These are phyloP conservation scores for Gillenia trifoliata DNA, from an alignment of 306 rosid genomes.

Conservation along the genomic window DNA sequence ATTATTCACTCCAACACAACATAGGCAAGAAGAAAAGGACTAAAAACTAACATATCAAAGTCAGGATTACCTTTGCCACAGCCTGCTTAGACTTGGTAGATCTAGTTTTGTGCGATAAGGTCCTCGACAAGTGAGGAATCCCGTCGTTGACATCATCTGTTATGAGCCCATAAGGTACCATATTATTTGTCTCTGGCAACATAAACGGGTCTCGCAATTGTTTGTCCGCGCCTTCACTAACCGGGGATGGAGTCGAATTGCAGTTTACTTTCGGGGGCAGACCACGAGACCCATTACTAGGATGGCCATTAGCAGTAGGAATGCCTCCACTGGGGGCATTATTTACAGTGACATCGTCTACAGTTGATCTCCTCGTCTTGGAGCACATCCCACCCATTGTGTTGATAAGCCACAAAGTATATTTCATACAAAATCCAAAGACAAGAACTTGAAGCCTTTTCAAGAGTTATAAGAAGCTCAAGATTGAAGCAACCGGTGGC, in stretches of 20 bases:
- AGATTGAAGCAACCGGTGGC: slow-evolving; percentile 11
- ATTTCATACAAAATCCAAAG: slow-evolving; percentile 32
- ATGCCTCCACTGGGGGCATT: slow-evolving; percentile 45
- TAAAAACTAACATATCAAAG: slow-evolving; percentile 7
- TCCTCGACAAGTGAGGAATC: slow-evolving; percentile 78
- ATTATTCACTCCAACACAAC: not conserved
- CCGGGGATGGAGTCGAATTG: slow-evolving; percentile 37
- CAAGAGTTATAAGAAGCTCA: slow-evolving; percentile 10
- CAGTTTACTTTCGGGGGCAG: slow-evolving; percentile 36
- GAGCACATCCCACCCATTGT: slow-evolving; percentile 96
- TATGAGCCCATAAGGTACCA: slow-evolving; percentile 42
- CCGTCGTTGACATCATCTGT: slow-evolving; percentile 77
- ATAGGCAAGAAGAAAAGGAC: not conserved
- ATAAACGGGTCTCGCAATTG: slow-evolving; percentile 60
- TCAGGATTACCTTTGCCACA: slow-evolving; percentile 58
- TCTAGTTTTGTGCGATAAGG: slow-evolving; percentile 65
- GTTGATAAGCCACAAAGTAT: slow-evolving; percentile 20
- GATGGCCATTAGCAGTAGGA: slow-evolving; percentile 62
- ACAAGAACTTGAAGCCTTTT: slow-evolving; percentile 13
- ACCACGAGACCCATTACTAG: slow-evolving; percentile 38
- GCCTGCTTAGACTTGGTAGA: slow-evolving; percentile 69
- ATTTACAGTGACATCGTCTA: slow-evolving; percentile 50
- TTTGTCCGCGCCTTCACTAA: slow-evolving; percentile 47
- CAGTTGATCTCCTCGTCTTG: slow-evolving; percentile 57
- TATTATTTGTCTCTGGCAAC: slow-evolving; percentile 37